Conservation (phyloP, 257 asterid genomes). For the Forsythia suspensa region DNA sequence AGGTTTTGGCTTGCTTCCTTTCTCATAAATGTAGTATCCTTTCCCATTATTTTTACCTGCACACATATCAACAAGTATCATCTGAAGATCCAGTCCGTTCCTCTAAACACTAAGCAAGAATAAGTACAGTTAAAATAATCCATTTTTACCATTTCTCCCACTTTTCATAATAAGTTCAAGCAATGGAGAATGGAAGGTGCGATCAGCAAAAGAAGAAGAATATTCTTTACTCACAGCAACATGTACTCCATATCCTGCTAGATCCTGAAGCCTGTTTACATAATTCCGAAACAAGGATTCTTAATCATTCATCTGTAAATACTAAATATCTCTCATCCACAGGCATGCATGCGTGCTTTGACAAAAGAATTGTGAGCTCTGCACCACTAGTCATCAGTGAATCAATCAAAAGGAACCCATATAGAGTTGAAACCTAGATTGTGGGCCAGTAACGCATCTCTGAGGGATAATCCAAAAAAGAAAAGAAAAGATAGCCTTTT, state of each 20-base stretch:
- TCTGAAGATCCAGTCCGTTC: slow-evolving; percentile 11
- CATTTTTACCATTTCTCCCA: slow-evolving; percentile 79
- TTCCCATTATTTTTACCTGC: slow-evolving; percentile 92
- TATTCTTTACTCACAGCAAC: slow-evolving; percentile 63
- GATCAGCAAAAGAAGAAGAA: slow-evolving; percentile 63
- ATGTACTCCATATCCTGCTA: slow-evolving; percentile 94
- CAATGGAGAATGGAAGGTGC: slow-evolving; percentile 69
- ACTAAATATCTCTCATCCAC: not conserved
- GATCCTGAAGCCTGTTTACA: slow-evolving; percentile 80
- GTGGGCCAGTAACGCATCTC: slow-evolving; percentile 6
- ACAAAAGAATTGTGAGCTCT: not conserved
- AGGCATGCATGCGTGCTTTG: not conserved
- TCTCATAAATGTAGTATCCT: slow-evolving; percentile 83
- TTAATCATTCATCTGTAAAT: slow-evolving; percentile 4
- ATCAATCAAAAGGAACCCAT: slow-evolving; percentile 2
- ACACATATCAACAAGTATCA: slow-evolving; percentile 24
- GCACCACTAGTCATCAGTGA: not conserved
- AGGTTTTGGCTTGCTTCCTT: slow-evolving; percentile 92
- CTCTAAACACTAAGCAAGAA: slow-evolving; percentile 21
- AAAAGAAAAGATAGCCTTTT: slow-evolving; percentile 1
- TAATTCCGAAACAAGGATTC: slow-evolving; percentile 12
- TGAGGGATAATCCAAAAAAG: not conserved
- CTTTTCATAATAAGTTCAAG: slow-evolving; percentile 70
- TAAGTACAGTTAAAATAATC: not conserved
- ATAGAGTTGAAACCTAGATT: slow-evolving; percentile 9